A percentile compares a stretch with the other conserved stretches of the same genome.
These are phyloP conservation scores for Fusarium neocosmosporiellum DNA, from an alignment of 2,329 filamentous ascomycete genomes.

Conservation along the genomic window DNA sequence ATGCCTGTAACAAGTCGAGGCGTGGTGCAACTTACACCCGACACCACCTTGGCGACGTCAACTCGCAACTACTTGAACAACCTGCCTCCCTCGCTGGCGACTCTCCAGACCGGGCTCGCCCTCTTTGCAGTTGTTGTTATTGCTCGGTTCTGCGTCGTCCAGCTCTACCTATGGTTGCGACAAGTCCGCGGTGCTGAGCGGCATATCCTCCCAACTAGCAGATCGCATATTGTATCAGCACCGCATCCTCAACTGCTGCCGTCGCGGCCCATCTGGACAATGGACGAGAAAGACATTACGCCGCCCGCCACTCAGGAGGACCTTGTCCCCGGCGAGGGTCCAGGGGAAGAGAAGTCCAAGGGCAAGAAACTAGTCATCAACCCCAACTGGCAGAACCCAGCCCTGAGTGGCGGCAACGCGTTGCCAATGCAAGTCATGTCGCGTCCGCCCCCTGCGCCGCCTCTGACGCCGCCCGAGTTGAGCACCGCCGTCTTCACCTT, in stretches of 20 bases:
- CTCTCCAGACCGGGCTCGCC: slow-evolving; percentile 45
- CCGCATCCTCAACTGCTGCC: slow-evolving; percentile 32
- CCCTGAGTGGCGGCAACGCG: slow-evolving; percentile 37
- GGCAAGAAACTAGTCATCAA: slow-evolving; percentile 40
- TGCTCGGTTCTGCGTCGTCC: slow-evolving; percentile 45
- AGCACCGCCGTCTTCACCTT: slow-evolving; percentile 57
- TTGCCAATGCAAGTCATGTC: slow-evolving; percentile 48
- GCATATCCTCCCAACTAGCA: slow-evolving; percentile 29
- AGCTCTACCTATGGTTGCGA: slow-evolving; percentile 44
- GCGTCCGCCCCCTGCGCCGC: slow-evolving; percentile 58
- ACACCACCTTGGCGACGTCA: slow-evolving; percentile 40
- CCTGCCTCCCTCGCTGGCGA: slow-evolving; percentile 45
- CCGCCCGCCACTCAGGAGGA: slow-evolving; percentile 10
- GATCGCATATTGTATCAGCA: slow-evolving; percentile 28
- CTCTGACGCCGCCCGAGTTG: slow-evolving; percentile 61
- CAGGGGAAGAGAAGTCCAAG: slow-evolving; percentile 19
- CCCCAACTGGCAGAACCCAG: slow-evolving; percentile 40
- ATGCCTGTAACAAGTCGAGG: slow-evolving; percentile 49
- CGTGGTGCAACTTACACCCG: slow-evolving; percentile 46
- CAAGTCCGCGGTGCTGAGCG: slow-evolving; percentile 38
- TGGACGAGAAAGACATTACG: slow-evolving; percentile 42
- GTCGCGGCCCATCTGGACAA: slow-evolving; percentile 37
- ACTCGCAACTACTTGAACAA: slow-evolving; percentile 46
- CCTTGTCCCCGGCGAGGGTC: slow-evolving; percentile 7
- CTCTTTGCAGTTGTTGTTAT: slow-evolving; percentile 51